Percentiles rank a stretch among this genome's conserved stretches.
These are phyloP conservation scores for Berkeleyomyces rouxiae DNA, from an alignment of 2,329 filamentous ascomycete genomes.

Conservation along the genomic window DNA sequence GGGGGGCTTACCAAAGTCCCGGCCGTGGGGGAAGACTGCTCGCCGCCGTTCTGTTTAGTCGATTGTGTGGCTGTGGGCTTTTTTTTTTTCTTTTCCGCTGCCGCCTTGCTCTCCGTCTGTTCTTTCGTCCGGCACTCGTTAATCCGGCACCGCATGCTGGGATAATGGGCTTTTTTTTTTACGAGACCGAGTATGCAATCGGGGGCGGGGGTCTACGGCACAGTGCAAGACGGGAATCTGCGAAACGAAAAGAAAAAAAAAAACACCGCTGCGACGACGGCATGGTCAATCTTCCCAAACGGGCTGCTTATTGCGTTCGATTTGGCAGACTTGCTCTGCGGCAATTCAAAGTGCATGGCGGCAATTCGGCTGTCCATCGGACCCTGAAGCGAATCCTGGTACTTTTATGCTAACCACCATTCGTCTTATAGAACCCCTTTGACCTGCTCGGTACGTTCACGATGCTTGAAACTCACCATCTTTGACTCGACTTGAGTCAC, in stretches of 20 bases:
- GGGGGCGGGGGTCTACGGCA: neutral
- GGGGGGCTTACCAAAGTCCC: neutral
- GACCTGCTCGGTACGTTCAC: slow-evolving; percentile 79
- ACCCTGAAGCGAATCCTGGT: too few relatives aligned
- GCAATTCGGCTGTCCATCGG: too few relatives aligned
- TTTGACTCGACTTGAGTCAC: neutral
- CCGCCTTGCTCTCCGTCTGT: neutral
- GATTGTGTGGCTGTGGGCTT: neutral
- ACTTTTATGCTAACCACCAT: neutral
- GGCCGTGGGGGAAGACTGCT: neutral
- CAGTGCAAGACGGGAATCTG: too few relatives aligned
- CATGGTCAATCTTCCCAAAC: too few relatives aligned
- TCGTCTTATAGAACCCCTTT: slow-evolving; percentile 63
- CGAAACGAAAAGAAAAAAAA: neutral
- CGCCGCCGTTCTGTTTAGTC: neutral
- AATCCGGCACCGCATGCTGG: too few relatives aligned
- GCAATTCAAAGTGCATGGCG: too few relatives aligned
- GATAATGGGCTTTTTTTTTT: neutral
- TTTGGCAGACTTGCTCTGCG: too few relatives aligned
- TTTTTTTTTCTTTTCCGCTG: neutral
- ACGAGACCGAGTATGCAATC: neutral
- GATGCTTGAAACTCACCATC: neutral
- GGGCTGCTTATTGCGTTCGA: too few relatives aligned
- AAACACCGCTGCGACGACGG: neutral
- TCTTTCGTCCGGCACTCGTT: neutral